These are phyloP conservation scores for Apophysomyces ossiformis DNA, from an alignment of 371 early-diverging fungal species.

Conservation along the genomic window DNA sequence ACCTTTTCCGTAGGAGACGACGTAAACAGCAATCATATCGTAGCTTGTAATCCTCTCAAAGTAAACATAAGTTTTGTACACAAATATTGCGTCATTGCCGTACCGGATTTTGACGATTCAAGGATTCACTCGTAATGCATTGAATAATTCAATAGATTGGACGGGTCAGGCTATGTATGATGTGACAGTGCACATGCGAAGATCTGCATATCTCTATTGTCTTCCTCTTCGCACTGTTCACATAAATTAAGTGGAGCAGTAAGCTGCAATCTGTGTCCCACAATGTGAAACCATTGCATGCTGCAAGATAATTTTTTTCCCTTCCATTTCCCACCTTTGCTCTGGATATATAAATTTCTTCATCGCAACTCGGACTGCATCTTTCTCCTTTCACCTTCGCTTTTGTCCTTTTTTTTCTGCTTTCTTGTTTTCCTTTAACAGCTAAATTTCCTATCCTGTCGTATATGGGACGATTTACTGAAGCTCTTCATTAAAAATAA, in stretches of 20 bases:
- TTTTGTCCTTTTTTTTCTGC: neutral
- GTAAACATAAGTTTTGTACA: no score
- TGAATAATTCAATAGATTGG: no score
- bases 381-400: neutral
- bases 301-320: neutral
- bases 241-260: neutral
- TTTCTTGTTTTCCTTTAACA: neutral
- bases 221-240: neutral
- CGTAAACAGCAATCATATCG: no score
- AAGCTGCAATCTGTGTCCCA: neutral
- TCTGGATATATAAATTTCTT: neutral
- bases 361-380: conserved; percentile 11
- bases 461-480: no score
- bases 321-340: conserved; percentile 4
- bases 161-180: neutral
- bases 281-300: conserved; percentile 6
- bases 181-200: neutral
- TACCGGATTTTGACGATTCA: no score
- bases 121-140: no score
- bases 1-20: no score
- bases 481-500: no score
- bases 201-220: neutral
- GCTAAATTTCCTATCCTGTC: neutral
- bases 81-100: no score
- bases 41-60: no score